Evolutionary conservation across 2,329 filamentous ascomycete genomes (phyloP).

Genomic region (Furcasterigmium sp.): DNA sequence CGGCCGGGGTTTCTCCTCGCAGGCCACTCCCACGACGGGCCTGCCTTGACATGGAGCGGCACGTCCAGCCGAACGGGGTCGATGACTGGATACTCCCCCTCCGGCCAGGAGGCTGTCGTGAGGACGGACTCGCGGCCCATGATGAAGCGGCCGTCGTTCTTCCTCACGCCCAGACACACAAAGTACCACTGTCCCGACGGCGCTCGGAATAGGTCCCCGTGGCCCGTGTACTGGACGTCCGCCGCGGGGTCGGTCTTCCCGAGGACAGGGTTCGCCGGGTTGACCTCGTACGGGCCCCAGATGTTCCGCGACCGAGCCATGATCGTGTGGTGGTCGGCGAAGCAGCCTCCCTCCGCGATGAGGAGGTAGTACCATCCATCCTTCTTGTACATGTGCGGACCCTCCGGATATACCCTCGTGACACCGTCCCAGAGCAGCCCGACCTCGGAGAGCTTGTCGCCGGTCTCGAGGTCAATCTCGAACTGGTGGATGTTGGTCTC

Average conservation of each 20-base stretch:
- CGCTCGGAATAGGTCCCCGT: slow-evolving; percentile 48
- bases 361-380: slow-evolving; percentile 39
- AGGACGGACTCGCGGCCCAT: slow-evolving; percentile 47
- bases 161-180: slow-evolving; percentile 46
- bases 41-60: background rate
- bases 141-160: slow-evolving; percentile 44
- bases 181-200: slow-evolving; percentile 45
- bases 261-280: slow-evolving; percentile 52
- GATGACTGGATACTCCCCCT: slow-evolving; percentile 27
- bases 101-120: slow-evolving; percentile 28
- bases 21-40: background rate
- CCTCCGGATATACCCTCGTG: slow-evolving; percentile 37
- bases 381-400: slow-evolving; percentile 39
- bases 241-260: slow-evolving; percentile 41
- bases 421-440: slow-evolving; percentile 36
- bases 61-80: slow-evolving; percentile 5
- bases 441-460: slow-evolving; percentile 14
- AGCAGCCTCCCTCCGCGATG: slow-evolving; percentile 39
- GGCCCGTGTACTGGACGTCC: slow-evolving; percentile 45
- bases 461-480: slow-evolving; percentile 15
- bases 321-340: slow-evolving; percentile 47
- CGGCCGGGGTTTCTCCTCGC: background rate
- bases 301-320: slow-evolving; percentile 45
- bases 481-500: slow-evolving; percentile 11
- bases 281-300: slow-evolving; percentile 57